These are phyloP conservation scores for Erigeron philadelphicus DNA, from an alignment of 140 eudicot species.

Conservation along the genomic window DNA sequence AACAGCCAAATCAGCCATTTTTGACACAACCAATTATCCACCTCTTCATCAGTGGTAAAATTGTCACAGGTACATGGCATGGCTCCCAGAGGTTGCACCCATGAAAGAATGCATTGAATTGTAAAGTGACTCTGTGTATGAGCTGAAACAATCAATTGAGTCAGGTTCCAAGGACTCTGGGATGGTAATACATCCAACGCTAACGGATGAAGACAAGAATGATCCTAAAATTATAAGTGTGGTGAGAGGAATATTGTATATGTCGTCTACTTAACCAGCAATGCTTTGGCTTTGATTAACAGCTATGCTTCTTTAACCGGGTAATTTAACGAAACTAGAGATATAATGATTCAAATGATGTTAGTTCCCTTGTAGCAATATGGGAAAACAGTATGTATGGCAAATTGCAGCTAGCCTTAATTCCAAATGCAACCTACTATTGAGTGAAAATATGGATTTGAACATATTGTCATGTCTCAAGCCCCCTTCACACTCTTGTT, in stretches of 20 bases:
- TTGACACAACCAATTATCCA: constrained; percentile 26
- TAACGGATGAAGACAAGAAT: constrained; percentile 46
- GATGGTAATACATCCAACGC: constrained; percentile 39
- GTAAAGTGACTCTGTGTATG: constrained; percentile 37
- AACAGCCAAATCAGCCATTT: constrained; percentile 31
- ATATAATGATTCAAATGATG: background rate
- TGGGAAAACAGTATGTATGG: constrained; percentile 1
- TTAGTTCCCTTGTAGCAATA: background rate
- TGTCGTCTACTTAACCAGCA: constrained; percentile 51
- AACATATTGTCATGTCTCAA: background rate
- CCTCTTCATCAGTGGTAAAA: constrained; percentile 28
- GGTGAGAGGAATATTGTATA: constrained; percentile 40
- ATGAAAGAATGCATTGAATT: constrained; percentile 42
- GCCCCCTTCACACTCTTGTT: no score
- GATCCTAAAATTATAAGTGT: constrained; percentile 32
- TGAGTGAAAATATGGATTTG: constrained; percentile 2
- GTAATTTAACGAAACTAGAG: constrained; percentile 9
- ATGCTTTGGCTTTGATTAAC: constrained; percentile 57
- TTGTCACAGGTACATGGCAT: constrained; percentile 34
- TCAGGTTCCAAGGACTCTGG: constrained; percentile 31
- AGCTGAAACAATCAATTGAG: constrained; percentile 27
- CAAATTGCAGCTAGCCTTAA: constrained; percentile 4
- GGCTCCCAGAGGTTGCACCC: constrained; percentile 33
- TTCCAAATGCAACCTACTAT: constrained; percentile 5
- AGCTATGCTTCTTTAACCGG: constrained; percentile 29